These are phyloP conservation scores for Pascua sp. DNA, from an alignment of 1,284 basidiomycete species.

Conservation along the genomic window DNA sequence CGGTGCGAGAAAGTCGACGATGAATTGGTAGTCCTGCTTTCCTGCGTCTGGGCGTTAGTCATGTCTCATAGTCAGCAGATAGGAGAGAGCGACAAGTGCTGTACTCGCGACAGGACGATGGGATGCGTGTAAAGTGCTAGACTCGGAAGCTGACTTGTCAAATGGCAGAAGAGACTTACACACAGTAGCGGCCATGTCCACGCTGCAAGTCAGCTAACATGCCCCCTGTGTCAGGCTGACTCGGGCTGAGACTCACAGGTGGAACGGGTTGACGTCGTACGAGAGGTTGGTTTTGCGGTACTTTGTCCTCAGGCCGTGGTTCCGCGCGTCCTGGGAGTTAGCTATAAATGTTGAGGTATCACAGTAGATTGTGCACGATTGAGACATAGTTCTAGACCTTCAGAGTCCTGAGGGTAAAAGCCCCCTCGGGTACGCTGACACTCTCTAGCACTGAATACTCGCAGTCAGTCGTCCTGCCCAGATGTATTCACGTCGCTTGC, in stretches of 20 bases:
- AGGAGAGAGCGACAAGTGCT: no score
- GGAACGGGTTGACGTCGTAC: slow-evolving; percentile 62
- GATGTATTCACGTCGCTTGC: no score
- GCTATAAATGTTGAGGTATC: neutral
- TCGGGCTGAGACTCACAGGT: slow-evolving; percentile 48
- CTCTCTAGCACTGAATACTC: no score
- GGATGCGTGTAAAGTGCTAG: neutral
- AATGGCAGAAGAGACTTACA: slow-evolving; percentile 19
- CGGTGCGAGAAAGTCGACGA: slow-evolving; percentile 74
- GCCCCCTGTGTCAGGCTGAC: no score
- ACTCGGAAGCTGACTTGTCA: no score
- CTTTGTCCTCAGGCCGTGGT: slow-evolving; percentile 65
- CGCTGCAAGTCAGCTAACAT: neutral
- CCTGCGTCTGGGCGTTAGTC: slow-evolving; percentile 56
- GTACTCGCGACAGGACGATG: no score
- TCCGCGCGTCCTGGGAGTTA: slow-evolving; percentile 64
- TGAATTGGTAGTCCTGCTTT: slow-evolving; percentile 68
- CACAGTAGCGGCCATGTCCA: slow-evolving; percentile 68
- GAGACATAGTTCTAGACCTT: no score
- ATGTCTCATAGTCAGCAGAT: neutral
- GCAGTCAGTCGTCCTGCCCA: no score
- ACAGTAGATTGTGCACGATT: no score
- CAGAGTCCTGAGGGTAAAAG: no score
- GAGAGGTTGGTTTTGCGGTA: slow-evolving; percentile 58
- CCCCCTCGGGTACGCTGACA: no score